Evolutionary conservation across 495 filamentous ascomycete genomes (phyloP).

Genomic region (Tuber melanosporum): DNA sequence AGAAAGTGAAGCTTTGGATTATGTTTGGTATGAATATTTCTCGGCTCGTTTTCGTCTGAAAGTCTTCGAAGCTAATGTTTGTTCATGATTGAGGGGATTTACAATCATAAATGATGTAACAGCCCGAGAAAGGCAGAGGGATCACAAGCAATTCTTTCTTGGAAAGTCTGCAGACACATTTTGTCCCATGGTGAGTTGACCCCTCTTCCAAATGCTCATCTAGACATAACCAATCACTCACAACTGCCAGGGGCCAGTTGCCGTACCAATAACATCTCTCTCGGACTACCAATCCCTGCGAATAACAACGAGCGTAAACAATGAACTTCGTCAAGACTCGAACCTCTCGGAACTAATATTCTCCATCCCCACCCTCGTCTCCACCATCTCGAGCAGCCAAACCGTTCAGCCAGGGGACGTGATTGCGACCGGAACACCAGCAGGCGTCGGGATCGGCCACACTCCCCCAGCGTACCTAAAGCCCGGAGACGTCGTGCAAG

Average conservation of each 20-base stretch:
- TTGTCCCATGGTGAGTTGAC: slow-evolving; percentile 49
- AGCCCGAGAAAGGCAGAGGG: slow-evolving; percentile 52
- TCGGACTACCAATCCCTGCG: slow-evolving; percentile 42
- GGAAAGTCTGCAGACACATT: slow-evolving; percentile 54
- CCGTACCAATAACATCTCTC: slow-evolving; percentile 48
- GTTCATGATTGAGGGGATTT: slow-evolving; percentile 42
- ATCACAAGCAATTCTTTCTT: slow-evolving; percentile 56
- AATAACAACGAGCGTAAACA: slow-evolving; percentile 48
- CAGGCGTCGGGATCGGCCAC: slow-evolving; percentile 51
- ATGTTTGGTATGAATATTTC: slow-evolving; percentile 46
- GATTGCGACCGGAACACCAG: slow-evolving; percentile 50
- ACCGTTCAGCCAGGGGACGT: slow-evolving; percentile 48
- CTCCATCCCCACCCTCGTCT: slow-evolving; percentile 45
- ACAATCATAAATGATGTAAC: slow-evolving; percentile 56
- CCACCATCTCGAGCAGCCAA: slow-evolving; percentile 46
- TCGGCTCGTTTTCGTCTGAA: neutral
- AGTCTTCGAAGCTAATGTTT: slow-evolving; percentile 11
- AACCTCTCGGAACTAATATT: slow-evolving; percentile 48
- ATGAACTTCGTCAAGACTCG: slow-evolving; percentile 46
- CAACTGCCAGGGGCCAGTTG: slow-evolving; percentile 48
- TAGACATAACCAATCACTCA: slow-evolving; percentile 5
- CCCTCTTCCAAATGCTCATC: neutral
- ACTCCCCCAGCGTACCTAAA: slow-evolving; percentile 48
- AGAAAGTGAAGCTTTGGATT: slow-evolving; percentile 48
- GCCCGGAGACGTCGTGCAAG: slow-evolving; percentile 46